Conservation (phyloP, 495 filamentous ascomycete species). For the Penicillium verhagenii region DNA sequence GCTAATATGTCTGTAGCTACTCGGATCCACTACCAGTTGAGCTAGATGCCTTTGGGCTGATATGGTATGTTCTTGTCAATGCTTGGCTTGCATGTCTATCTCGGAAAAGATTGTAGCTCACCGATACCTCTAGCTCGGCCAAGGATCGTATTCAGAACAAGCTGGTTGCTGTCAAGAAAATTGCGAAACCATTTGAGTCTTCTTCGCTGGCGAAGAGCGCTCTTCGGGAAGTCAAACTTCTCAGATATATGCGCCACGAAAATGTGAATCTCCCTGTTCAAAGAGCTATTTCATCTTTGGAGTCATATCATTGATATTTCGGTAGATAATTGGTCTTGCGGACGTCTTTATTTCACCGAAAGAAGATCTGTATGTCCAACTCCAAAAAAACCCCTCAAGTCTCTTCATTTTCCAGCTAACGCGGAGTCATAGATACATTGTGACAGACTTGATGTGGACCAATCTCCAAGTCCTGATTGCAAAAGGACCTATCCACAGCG, state of each 20-base stretch:
- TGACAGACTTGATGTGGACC: conserved; percentile 89
- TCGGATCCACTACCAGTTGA: conserved; percentile 5
- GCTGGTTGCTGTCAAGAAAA: conserved; percentile 92
- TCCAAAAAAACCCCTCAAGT: conserved; percentile 81
- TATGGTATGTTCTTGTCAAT: conserved; percentile 1
- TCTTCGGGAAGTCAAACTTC: conserved; percentile 84
- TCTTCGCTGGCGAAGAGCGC: conserved; percentile 85
- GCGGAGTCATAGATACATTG: conserved; percentile 73
- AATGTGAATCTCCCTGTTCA: conserved; percentile 57
- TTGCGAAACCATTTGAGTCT: conserved; percentile 94
- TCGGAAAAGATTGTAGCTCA: neutral
- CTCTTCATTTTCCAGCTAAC: conserved; percentile 46
- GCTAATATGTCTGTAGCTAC: conserved; percentile 5
- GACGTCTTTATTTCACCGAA: conserved; percentile 94
- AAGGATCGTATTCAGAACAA: conserved; percentile 42
- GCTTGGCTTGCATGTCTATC: neutral
- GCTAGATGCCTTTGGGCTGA: conserved; percentile 4
- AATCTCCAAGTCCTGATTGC: conserved; percentile 86
- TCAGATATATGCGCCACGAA: conserved; percentile 87
- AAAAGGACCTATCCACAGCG: conserved; percentile 82
- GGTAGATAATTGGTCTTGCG: conserved; percentile 72
- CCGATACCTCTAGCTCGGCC: conserved; percentile 9
- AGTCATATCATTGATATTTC: conserved; percentile 50
- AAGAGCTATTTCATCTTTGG: neutral
- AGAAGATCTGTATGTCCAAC: conserved; percentile 89